Evolutionary conservation across 1,139 yeast genomes (phyloP).

Genomic region (Saccharomyces hybrid): DNA sequence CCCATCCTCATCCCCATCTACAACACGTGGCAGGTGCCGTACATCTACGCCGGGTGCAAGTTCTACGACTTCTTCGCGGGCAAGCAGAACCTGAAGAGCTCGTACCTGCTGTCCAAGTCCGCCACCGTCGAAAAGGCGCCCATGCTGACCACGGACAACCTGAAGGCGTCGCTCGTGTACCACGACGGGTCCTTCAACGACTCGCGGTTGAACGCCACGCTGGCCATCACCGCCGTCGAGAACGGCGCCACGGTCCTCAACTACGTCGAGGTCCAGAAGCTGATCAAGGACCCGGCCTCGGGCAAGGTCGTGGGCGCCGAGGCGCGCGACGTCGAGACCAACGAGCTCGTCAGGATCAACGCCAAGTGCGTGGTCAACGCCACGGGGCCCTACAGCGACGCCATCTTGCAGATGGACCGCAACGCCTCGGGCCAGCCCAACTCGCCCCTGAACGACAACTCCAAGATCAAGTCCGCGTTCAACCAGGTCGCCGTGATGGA

Average conservation of each 20-base stretch:
- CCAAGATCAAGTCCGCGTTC: constrained; percentile 13
- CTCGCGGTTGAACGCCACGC: constrained; percentile 78
- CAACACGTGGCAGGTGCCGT: constrained; percentile 94
- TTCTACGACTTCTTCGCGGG: constrained; percentile 94
- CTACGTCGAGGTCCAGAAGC: constrained; percentile 73
- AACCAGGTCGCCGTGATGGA: constrained; percentile 26
- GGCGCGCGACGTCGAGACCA: constrained; percentile 70
- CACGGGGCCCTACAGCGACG: constrained; percentile 90
- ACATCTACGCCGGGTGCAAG: constrained; percentile 87
- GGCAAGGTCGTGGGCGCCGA: constrained; percentile 66
- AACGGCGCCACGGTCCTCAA: constrained; percentile 87
- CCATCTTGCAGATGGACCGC: constrained; percentile 78
- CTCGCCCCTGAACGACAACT: constrained; percentile 30
- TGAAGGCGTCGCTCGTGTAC: constrained; percentile 88
- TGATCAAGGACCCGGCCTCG: constrained; percentile 54
- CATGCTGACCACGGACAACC: constrained; percentile 69
- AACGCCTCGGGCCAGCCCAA: constrained; percentile 54
- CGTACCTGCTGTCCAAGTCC: constrained; percentile 64
- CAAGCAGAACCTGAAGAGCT: constrained; percentile 53
- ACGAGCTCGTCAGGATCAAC: constrained; percentile 48
- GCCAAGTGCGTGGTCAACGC: constrained; percentile 84
- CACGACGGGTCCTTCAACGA: constrained; percentile 95
- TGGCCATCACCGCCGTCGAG: constrained; percentile 80
- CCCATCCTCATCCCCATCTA: constrained; percentile 95
- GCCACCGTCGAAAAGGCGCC: constrained; percentile 76